These are phyloP conservation scores for Xylaria acuta DNA, from an alignment of 495 filamentous ascomycete species.

Conservation along the genomic window DNA sequence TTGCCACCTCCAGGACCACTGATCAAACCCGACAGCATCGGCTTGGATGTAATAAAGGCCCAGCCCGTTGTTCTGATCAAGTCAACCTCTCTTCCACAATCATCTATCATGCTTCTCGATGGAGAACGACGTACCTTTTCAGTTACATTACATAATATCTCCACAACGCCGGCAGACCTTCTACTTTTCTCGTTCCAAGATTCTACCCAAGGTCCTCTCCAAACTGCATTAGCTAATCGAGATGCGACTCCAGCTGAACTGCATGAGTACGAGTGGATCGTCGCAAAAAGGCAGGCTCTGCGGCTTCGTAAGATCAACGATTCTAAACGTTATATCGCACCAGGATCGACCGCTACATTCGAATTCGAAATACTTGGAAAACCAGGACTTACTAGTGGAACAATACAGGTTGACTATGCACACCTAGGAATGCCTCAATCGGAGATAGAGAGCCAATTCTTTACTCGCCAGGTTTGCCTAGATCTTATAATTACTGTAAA, in stretches of 20 bases:
- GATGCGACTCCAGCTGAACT: conserved; percentile 77
- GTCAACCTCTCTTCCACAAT: conserved; percentile 79
- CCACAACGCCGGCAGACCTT: conserved; percentile 77
- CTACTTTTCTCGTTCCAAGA: conserved; percentile 88
- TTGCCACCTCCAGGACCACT: conserved; percentile 42
- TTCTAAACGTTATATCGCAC: conserved; percentile 64
- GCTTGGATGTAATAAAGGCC: conserved; percentile 72
- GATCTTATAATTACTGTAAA: conserved; percentile 90
- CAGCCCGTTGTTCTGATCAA: conserved; percentile 81
- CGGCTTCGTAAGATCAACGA: conserved; percentile 63
- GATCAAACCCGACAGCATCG: conserved; percentile 56
- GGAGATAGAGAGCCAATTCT: conserved; percentile 74
- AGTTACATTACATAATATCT: conserved; percentile 81
- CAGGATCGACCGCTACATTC: conserved; percentile 73
- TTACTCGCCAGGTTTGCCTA: conserved; percentile 81
- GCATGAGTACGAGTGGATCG: conserved; percentile 82
- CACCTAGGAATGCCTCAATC: conserved; percentile 67
- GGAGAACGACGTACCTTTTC: conserved; percentile 80
- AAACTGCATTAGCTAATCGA: conserved; percentile 74
- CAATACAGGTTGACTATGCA: conserved; percentile 85
- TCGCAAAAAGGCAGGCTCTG: conserved; percentile 76
- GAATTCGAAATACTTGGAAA: conserved; percentile 86
- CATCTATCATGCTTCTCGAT: conserved; percentile 89
- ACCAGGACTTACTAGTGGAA: conserved; percentile 79
- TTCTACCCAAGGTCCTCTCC: conserved; percentile 78